Evolutionary conservation across 495 filamentous ascomycete genomes (phyloP), one percentile per base, ranked within the genome.

Genomic region (Aspergillus panamensis): DNA sequence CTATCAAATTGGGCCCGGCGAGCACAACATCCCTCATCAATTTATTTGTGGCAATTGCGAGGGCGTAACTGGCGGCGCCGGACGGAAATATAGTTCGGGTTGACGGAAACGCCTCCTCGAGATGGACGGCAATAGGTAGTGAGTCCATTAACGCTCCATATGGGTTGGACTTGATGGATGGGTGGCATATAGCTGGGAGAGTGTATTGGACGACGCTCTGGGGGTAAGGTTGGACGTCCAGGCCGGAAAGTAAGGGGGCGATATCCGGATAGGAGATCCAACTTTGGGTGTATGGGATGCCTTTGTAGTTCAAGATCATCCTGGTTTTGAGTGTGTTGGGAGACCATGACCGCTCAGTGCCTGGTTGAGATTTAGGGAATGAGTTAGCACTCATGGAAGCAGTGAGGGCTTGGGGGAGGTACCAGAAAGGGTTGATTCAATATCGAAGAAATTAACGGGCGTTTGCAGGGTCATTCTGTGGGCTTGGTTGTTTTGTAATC

Each of bases 251-350:
- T 3, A 77, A 51, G 12, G 72, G 69, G 3, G 64, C 69, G 30
- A 77, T 75, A 44, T 76, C 74, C 3, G 73, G 73, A 59, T 76
- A 76, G 31, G 74, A 74, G 33, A 75, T 65, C 61, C 63, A 77
- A 55, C 66, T 69, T 56, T 77, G 68, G 10, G 73, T 76, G 58
- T 75, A 76, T 10, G 68, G 71, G 51, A 75, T 72, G 1, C 62
- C 58, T 49, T 77, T 77, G 67, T 69, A 75, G 62, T 77, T 77
- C 10, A 76, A 62, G 10, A 69, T 65, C 16, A 68, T 49, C n/a
- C 74, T 68, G 13, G 69, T 70, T 55, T 71, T 72, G 30, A 73
- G 59, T 16, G 74, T 76, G 52, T 75, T 76, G 0, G 68, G 66
- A 21, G 74, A 76, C 74, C 74, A 76, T 62, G 73, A 70, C 52